phyloP scores from a whole-genome alignment of 1,284 basidiomycete genomes.

The Tilletia indica region DNA sequence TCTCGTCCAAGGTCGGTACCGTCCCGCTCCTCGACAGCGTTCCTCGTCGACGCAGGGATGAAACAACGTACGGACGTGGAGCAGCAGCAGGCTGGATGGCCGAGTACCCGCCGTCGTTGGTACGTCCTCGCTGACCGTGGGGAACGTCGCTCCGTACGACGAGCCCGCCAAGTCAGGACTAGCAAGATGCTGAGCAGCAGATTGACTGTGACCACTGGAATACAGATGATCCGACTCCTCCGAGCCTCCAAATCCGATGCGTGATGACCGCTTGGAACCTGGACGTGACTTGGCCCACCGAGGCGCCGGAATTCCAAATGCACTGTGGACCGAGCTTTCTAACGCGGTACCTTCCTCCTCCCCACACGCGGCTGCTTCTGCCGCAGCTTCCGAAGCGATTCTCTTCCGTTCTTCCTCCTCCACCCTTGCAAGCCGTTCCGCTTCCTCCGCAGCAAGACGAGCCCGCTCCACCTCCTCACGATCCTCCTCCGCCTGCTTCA shows the following conservation, averaged over 20 bases:
- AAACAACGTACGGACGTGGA: no score
- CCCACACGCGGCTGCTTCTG: background rate
- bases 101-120: no score
- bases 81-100: no score
- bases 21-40: no score
- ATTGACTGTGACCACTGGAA: background rate
- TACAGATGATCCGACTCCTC: background rate
- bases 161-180: no score
- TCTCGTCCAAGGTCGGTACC: no score
- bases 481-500: background rate
- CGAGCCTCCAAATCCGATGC: background rate
- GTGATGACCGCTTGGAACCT: background rate
- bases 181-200: background rate
- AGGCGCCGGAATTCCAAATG: constrained; percentile 1
- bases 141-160: background rate
- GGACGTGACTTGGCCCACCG: background rate
- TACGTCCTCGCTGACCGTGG: no score
- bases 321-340: constrained; percentile 6
- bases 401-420: background rate
- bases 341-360: background rate
- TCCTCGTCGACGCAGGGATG: no score
- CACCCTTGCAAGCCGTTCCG: no score
- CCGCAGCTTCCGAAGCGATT: background rate
- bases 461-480: background rate
- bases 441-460: no score